Evolutionary conservation across 257 asterid species (phyloP).

Genomic region (Capsicum rhomboideum): DNA sequence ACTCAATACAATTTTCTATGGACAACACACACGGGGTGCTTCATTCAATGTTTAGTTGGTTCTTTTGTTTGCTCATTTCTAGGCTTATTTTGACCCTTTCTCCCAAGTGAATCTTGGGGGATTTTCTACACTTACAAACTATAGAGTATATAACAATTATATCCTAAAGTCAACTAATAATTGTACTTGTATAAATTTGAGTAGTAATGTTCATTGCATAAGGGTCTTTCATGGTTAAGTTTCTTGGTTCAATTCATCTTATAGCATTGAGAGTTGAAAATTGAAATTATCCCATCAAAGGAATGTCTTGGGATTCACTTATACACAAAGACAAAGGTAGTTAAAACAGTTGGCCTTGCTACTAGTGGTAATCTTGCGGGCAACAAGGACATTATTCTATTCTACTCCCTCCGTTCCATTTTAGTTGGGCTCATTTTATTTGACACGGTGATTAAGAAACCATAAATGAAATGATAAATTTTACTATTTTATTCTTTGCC

Average conservation of each 20-base stretch:
- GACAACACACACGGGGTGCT: not conserved
- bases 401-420: no score
- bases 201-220: conserved; percentile 2
- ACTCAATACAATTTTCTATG: not conserved
- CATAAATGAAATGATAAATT: no score
- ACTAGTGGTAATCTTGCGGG: not conserved
- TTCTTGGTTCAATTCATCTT: conserved; percentile 6
- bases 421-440: no score
- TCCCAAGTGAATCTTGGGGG: not conserved
- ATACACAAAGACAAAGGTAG: not conserved
- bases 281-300: not conserved
- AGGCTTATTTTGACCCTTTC: not conserved
- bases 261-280: not conserved
- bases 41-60: not conserved
- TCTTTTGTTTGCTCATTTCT: conserved; percentile 9
- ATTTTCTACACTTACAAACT: not conserved
- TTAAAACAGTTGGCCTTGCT: not conserved
- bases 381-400: not conserved
- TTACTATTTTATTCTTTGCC: no score
- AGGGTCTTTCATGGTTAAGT: not conserved
- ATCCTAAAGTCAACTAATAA: conserved; percentile 2
- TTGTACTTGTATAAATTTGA: not conserved
- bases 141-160: not conserved
- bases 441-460: no score
- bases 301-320: not conserved